These are phyloP conservation scores for Solanum boliviense DNA, from an alignment of 257 asterid species.

Conservation along the genomic window DNA sequence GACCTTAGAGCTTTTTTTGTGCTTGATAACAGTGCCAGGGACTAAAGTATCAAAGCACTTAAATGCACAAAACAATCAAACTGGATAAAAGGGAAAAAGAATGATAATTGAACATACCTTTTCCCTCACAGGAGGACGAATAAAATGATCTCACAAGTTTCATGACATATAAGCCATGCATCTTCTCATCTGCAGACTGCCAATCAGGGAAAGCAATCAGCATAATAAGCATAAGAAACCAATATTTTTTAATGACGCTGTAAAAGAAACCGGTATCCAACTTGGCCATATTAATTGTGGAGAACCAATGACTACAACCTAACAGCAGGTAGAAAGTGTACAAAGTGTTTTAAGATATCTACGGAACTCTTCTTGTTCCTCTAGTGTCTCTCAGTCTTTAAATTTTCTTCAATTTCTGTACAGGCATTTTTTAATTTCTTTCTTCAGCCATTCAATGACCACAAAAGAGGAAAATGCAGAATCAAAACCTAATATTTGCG, in stretches of 20 bases:
- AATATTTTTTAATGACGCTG: background rate
- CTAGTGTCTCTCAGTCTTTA: background rate
- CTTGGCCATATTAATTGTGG: background rate
- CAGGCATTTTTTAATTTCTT: background rate
- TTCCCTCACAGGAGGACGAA: conserved; percentile 42
- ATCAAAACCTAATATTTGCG: background rate
- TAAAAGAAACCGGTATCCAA: background rate
- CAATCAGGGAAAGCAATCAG: conserved; percentile 10
- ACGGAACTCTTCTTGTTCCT: background rate
- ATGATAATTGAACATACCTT: conserved; percentile 20
- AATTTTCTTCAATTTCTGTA: background rate
- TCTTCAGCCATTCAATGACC: background rate
- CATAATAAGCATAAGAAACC: background rate
- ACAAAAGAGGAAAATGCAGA: background rate
- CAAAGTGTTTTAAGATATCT: background rate
- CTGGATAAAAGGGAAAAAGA: conserved; percentile 5
- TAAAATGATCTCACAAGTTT: conserved; percentile 92
- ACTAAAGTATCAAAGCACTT: background rate
- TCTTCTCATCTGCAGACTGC: conserved; percentile 75
- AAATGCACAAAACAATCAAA: background rate
- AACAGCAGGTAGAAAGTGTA: background rate
- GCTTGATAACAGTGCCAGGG: background rate
- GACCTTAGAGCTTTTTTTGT: background rate
- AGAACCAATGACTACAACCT: background rate
- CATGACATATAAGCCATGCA: conserved; percentile 72